Conservation (phyloP, 345 rosid genomes). For the Eucalyptus cladocalyx region DNA sequence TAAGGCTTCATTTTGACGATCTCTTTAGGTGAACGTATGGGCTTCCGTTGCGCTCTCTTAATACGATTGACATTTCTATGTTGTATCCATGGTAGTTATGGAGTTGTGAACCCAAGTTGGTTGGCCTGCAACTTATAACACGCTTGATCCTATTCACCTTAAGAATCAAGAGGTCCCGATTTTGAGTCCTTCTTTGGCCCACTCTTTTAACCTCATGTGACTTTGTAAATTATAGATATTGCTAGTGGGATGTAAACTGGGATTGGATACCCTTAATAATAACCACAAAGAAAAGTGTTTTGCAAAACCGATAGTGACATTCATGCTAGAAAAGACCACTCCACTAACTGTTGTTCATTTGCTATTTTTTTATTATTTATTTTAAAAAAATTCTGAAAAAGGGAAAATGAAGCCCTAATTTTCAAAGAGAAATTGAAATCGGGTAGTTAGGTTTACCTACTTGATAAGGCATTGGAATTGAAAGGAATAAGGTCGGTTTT, state of each 20-base stretch:
- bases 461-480: not conserved
- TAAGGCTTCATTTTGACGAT: not conserved
- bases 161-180: not conserved
- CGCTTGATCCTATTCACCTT: not conserved
- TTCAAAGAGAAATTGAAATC: not conserved
- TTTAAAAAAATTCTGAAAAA: not conserved
- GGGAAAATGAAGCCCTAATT: not conserved
- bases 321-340: not conserved
- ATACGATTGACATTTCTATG: not conserved
- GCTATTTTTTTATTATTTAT: not conserved
- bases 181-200: not conserved
- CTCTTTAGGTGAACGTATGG: not conserved
- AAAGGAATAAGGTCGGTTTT: not conserved
- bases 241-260: not conserved
- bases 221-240: not conserved
- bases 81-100: not conserved
- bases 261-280: not conserved
- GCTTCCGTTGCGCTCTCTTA: not conserved
- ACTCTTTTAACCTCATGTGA: not conserved
- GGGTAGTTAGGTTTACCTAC: not conserved
- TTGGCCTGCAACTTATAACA: not conserved
- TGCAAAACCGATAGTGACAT: not conserved
- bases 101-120: not conserved
- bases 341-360: not conserved
- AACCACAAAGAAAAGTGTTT: not conserved